These are phyloP conservation scores for Lathyrus aphaca DNA, from an alignment of 306 rosid genomes.

Conservation along the genomic window DNA sequence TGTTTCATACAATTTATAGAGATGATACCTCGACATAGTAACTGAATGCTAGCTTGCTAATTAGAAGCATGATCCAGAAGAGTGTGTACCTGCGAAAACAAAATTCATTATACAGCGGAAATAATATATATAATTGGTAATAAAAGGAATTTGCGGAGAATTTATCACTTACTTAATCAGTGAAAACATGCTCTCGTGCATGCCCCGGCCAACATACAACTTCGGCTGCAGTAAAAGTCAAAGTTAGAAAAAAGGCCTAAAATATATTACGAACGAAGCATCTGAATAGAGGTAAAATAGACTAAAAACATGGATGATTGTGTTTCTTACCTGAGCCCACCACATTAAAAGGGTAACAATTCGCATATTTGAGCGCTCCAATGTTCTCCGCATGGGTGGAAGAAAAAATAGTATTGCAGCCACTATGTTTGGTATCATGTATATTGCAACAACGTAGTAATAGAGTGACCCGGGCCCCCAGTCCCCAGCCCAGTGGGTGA, in stretches of 20 bases:
- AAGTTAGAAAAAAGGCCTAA: conserved; percentile 28
- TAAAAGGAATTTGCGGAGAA: conserved; percentile 27
- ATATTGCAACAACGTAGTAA: conserved; percentile 67
- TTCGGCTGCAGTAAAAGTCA: conserved; percentile 77
- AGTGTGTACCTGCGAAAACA: conserved; percentile 76
- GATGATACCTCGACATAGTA: conserved; percentile 89
- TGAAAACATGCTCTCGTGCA: conserved; percentile 84
- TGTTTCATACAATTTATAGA: conserved; percentile 11
- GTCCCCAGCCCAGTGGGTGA: conserved; percentile 84
- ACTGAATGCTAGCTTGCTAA: conserved; percentile 97
- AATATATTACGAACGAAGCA: conserved; percentile 32
- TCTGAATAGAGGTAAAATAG: conserved; percentile 19
- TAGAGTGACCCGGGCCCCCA: conserved; percentile 76
- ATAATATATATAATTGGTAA: conserved; percentile 7
- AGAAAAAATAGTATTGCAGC: conserved; percentile 81
- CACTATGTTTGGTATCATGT: conserved; percentile 77
- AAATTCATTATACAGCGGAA: conserved; percentile 22
- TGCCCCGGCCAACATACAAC: conserved; percentile 86
- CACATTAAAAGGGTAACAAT: conserved; percentile 77
- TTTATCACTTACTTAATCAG: conserved; percentile 71
- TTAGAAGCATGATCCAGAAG: conserved; percentile 88
- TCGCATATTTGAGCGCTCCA: conserved; percentile 82
- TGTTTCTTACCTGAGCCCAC: conserved; percentile 94
- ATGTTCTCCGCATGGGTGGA: conserved; percentile 72
- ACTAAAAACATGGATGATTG: conserved; percentile 32